Evolutionary conservation across 164 flowering plant species (phyloP).

Genomic region (Piper betle): DNA sequence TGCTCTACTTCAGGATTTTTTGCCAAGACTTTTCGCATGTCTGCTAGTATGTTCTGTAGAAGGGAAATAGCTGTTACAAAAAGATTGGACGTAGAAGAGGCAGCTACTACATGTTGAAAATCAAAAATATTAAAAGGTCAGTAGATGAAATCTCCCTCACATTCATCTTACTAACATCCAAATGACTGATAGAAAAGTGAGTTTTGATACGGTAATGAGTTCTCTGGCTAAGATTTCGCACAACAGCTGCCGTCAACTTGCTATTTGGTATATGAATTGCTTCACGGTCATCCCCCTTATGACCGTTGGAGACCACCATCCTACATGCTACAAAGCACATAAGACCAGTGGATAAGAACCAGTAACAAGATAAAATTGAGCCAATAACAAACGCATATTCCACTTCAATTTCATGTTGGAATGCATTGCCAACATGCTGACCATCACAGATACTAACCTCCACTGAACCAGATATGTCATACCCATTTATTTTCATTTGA

Average conservation of each 20-base stretch:
- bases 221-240: conserved; percentile 92
- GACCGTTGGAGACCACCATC: conserved; percentile 99
- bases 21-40: conserved; percentile 95
- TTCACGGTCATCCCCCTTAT: conserved; percentile 94
- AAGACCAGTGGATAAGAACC: too few species aligned
- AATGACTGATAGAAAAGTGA: conserved; percentile 83
- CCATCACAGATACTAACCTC: conserved; percentile 49
- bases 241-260: conserved; percentile 82
- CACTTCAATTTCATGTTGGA: too few species aligned
- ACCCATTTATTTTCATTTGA: conserved; percentile 90
- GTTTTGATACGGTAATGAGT: conserved; percentile 98
- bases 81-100: too few species aligned
- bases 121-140: not conserved
- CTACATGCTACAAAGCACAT: conserved; percentile 57
- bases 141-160: conserved; percentile 28
- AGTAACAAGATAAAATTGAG: too few species aligned
- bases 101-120: not conserved
- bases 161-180: conserved; percentile 86
- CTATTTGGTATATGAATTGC: conserved; percentile 96
- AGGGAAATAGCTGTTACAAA: not conserved
- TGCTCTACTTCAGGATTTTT: conserved; percentile 98
- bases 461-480: conserved; percentile 96
- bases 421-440: too few species aligned
- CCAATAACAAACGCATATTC: too few species aligned
- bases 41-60: conserved; percentile 78